Conservation (phyloP, 176 grass and related monocot species). For the Themeda triandra region DNA sequence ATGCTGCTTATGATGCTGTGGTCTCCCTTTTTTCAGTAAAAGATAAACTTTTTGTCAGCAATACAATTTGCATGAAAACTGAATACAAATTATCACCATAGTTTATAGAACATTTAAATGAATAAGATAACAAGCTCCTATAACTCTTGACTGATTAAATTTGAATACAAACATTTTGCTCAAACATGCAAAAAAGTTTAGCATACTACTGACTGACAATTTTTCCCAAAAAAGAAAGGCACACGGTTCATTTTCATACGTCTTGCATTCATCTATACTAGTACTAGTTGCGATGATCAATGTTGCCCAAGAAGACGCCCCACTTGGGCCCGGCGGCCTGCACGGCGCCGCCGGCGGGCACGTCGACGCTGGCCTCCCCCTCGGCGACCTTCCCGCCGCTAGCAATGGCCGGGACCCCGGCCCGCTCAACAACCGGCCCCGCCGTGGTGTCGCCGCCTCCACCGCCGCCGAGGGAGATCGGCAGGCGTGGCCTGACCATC, state of each 20-base stretch:
- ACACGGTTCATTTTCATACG: not conserved
- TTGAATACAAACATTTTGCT: not conserved
- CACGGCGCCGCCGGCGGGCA: constrained; percentile 13
- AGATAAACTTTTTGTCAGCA: not conserved
- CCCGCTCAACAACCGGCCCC: not conserved
- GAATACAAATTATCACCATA: not conserved
- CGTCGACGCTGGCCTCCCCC: constrained; percentile 16
- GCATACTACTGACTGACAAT: not conserved
- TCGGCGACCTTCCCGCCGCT: constrained; percentile 1
- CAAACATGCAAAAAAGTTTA: not conserved
- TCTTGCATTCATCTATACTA: not conserved
- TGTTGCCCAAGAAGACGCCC: constrained; percentile 39
- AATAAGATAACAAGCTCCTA: not conserved
- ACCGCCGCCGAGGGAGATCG: not conserved
- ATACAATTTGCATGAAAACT: not conserved
- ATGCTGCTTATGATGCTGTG: not conserved
- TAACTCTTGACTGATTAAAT: not conserved
- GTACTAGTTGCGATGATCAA: constrained; percentile 2
- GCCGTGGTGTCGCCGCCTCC: not conserved
- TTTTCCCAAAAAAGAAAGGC: not conserved
- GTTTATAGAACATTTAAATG: not conserved
- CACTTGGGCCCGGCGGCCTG: constrained; percentile 35
- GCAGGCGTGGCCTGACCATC: constrained; percentile 33
- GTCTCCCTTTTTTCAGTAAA: not conserved
- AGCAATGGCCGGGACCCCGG: constrained; percentile 9